These are phyloP conservation scores for Crucihimalaya himalaica DNA, from an alignment of 345 rosid genomes.

Conservation along the genomic window DNA sequence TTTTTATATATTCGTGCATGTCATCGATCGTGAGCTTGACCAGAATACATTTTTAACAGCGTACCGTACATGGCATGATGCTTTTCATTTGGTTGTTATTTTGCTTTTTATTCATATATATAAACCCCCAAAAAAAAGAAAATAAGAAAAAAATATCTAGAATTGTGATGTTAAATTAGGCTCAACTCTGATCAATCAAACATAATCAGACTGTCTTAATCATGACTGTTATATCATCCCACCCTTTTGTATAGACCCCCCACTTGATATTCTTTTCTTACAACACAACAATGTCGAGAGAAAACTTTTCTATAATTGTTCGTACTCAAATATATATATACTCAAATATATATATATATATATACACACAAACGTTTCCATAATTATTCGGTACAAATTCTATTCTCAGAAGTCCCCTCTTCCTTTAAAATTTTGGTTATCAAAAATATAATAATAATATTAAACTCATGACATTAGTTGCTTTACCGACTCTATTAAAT, in stretches of 20 bases:
- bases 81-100: slow-evolving; percentile 4
- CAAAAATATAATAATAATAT: too few species aligned
- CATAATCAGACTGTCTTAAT: slow-evolving; percentile 34
- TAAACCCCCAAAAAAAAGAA: slow-evolving; percentile 5
- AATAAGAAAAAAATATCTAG: background rate
- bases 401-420: too few species aligned
- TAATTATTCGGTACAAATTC: too few species aligned
- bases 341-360: too few species aligned
- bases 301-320: background rate
- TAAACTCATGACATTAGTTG: background rate
- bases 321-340: background rate
- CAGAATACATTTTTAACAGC: too few species aligned
- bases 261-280: slow-evolving; percentile 15
- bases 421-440: too few species aligned
- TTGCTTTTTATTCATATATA: background rate
- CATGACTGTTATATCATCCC: slow-evolving; percentile 27
- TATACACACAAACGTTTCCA: too few species aligned
- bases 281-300: slow-evolving; percentile 5
- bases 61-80: slow-evolving; percentile 22
- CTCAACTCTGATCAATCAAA: slow-evolving; percentile 29
- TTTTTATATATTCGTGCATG: too few species aligned
- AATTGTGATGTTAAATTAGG: slow-evolving; percentile 10
- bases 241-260: slow-evolving; percentile 17
- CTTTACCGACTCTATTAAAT: background rate
- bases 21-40: too few species aligned